phyloP scores from a whole-genome alignment of 225 moss, liverwort and hornwort species.

The Pleurozium schreberi region DNA sequence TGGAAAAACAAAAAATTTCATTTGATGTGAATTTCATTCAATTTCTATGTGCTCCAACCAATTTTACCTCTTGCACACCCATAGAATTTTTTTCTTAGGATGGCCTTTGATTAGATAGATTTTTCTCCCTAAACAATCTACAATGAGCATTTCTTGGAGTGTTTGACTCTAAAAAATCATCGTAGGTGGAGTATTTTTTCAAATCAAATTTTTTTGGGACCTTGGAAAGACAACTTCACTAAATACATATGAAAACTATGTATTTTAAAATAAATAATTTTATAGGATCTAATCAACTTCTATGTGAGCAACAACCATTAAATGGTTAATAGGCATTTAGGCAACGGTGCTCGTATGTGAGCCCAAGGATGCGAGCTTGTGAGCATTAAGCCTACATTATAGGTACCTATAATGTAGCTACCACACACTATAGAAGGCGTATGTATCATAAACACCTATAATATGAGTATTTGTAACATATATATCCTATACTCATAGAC shows the following conservation, averaged over 20 bases:
- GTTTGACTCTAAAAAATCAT: not conserved
- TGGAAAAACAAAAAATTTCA: too few relatives aligned
- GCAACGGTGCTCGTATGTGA: too few relatives aligned
- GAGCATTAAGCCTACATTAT: too few relatives aligned
- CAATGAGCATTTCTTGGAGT: not conserved
- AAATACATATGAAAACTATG: not conserved
- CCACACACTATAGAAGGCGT: too few relatives aligned
- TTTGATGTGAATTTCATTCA: too few relatives aligned
- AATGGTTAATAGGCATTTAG: not conserved
- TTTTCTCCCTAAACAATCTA: not conserved
- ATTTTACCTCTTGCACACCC: too few relatives aligned
- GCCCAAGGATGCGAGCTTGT: too few relatives aligned
- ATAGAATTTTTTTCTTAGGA: not conserved
- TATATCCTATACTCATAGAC: too few relatives aligned
- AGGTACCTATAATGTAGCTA: too few relatives aligned
- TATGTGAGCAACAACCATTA: accelerated
- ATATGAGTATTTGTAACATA: too few relatives aligned
- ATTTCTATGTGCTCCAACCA: too few relatives aligned
- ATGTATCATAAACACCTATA: too few relatives aligned
- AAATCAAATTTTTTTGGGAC: not conserved
- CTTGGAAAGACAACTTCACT: not conserved
- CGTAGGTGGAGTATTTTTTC: accelerated
- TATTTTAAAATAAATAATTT: not conserved
- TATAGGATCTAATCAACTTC: accelerated
- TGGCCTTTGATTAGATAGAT: not conserved